Percentiles rank a stretch among this genome's conserved stretches.
phyloP scores from a whole-genome alignment of 441 rosid species.

The Adansonia grandidieri region DNA sequence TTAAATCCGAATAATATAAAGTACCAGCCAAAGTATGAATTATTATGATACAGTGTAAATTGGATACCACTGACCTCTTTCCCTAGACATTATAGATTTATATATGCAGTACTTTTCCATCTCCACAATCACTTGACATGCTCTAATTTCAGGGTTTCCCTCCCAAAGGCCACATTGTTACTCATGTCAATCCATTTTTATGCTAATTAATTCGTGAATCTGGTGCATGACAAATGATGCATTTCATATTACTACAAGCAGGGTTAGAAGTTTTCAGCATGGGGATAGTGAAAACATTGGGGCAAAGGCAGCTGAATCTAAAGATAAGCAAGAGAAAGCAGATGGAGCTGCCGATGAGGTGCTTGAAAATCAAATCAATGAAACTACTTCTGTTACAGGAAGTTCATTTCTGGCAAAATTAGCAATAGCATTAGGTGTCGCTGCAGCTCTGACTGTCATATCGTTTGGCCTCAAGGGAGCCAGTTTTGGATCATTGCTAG shows the following conservation, averaged over 20 bases:
- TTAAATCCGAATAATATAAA: too few species aligned
- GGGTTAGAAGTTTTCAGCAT: slow-evolving; percentile 43
- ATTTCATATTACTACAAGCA: slow-evolving; percentile 32
- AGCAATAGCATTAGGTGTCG: slow-evolving; percentile 57
- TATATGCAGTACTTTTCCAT: too few species aligned
- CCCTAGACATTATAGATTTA: neutral
- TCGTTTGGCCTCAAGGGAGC: slow-evolving; percentile 46
- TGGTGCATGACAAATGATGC: neutral
- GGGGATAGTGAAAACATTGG: slow-evolving; percentile 42
- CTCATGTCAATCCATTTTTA: neutral
- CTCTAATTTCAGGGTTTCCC: neutral
- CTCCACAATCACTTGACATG: neutral
- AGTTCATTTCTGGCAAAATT: slow-evolving; percentile 58
- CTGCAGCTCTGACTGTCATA: slow-evolving; percentile 48
- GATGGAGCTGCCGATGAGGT: slow-evolving; percentile 32
- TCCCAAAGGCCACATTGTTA: too few species aligned
- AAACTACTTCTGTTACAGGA: slow-evolving; percentile 28
- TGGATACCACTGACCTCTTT: neutral
- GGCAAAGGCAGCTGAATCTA: slow-evolving; percentile 26
- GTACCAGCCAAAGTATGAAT: neutral
- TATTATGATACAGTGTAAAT: neutral
- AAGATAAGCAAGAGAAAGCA: slow-evolving; percentile 37
- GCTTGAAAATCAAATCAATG: slow-evolving; percentile 27
- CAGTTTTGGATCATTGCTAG: slow-evolving; percentile 52
- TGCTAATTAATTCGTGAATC: neutral